Evolutionary conservation across 176 grass and related monocot species (phyloP).

Genomic region (Raddia guianensis): DNA sequence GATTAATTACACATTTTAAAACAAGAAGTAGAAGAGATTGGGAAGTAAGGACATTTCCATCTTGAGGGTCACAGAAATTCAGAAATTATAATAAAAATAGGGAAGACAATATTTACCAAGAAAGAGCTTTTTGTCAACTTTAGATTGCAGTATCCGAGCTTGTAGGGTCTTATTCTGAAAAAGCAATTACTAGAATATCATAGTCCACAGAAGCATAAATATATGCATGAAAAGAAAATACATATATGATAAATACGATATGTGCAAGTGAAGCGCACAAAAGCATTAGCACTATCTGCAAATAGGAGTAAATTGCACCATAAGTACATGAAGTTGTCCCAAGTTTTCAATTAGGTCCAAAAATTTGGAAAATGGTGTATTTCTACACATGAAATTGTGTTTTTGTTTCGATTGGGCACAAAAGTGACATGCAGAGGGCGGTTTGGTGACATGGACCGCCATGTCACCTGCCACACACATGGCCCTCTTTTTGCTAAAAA

Average conservation of each 20-base stretch:
- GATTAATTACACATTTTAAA: too few species aligned
- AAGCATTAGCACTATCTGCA: background rate
- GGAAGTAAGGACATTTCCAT: background rate
- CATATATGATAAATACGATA: background rate
- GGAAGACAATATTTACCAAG: constrained; percentile 47
- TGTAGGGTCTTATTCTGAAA: constrained; percentile 63
- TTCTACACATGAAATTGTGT: too few species aligned
- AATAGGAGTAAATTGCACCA: background rate
- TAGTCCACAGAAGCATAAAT: constrained; percentile 6
- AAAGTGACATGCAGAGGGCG: too few species aligned
- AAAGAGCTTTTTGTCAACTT: constrained; percentile 44
- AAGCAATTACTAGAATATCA: constrained; percentile 7
- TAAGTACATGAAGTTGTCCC: too few species aligned
- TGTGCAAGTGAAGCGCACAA: background rate
- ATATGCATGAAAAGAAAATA: constrained; percentile 13
- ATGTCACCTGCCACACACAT: too few species aligned
- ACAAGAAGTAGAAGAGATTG: too few species aligned
- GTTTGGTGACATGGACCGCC: too few species aligned
- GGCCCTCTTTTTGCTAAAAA: too few species aligned
- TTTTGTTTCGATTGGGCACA: too few species aligned
- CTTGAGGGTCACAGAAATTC: background rate
- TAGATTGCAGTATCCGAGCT: constrained; percentile 47
- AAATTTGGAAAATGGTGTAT: too few species aligned
- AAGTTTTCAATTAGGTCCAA: too few species aligned
- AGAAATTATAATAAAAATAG: constrained; percentile 34